phyloP scores from a whole-genome alignment of 225 moss, liverwort and hornwort genomes.

The Takakia lepidozioides region DNA sequence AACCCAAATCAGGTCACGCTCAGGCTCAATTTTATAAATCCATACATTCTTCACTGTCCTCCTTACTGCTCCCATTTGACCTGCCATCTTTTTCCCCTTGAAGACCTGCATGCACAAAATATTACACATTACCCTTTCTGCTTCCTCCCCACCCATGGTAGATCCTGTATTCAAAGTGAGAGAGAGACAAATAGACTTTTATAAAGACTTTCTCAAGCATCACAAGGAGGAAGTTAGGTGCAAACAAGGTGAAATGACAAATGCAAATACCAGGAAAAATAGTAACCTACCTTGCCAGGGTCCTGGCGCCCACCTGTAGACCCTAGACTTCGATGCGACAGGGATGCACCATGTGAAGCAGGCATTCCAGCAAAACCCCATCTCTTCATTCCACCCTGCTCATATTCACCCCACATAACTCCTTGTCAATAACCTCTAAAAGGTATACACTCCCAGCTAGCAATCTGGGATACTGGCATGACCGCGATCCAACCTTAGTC shows the following conservation, averaged over 20 bases:
- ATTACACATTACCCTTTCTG: no score
- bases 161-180: no score
- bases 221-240: no score
- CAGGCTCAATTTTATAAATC: conserved; percentile 94
- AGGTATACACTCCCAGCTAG: no score
- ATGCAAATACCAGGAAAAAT: no score
- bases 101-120: conserved; percentile 49
- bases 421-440: no score
- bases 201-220: no score
- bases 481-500: no score
- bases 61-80: conserved; percentile 94
- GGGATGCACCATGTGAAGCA: conserved; percentile 94
- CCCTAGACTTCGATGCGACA: conserved; percentile 96
- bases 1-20: conserved; percentile 93
- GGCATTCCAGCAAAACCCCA: conserved; percentile 99
- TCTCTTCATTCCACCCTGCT: conserved; percentile 97
- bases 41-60: conserved; percentile 93
- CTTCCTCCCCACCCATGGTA: no score
- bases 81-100: conserved; percentile 99
- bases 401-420: conserved; percentile 4
- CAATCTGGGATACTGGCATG: no score
- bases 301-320: conserved; percentile 99
- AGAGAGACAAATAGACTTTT: no score
- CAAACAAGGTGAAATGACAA: no score
- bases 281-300: conserved; percentile 78